Conservation (phyloP, 306 rosid species). For the Corylus avellana region DNA sequence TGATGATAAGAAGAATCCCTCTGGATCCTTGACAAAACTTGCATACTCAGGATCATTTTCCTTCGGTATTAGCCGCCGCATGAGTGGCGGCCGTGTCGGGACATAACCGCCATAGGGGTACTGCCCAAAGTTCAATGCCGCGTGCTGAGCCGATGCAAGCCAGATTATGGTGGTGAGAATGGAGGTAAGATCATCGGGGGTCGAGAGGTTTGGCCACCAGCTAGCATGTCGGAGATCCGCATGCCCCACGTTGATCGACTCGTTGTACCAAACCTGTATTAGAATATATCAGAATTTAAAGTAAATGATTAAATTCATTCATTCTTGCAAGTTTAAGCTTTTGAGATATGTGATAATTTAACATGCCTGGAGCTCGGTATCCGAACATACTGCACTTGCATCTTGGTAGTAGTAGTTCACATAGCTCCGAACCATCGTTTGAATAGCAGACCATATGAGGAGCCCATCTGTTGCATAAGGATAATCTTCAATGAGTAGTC, state of each 20-base stretch:
- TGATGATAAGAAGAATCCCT: conserved; percentile 33
- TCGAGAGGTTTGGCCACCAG: conserved; percentile 51
- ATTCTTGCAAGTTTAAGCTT: no score
- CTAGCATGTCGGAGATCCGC: conserved; percentile 37
- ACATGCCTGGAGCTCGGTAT: conserved; percentile 27
- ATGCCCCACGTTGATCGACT: conserved; percentile 38
- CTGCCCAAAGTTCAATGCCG: conserved; percentile 46
- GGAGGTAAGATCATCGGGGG: conserved; percentile 38
- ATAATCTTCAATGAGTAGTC: conserved; percentile 45
- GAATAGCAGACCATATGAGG: conserved; percentile 48
- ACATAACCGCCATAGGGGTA: conserved; percentile 36
- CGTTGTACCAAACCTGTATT: conserved; percentile 38
- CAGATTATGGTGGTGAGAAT: conserved; percentile 32
- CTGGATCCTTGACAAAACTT: conserved; percentile 26
- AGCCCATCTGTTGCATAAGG: conserved; percentile 47
- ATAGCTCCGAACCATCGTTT: conserved; percentile 36
- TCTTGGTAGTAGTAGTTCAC: conserved; percentile 42
- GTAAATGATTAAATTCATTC: no score
- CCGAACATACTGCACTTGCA: conserved; percentile 25
- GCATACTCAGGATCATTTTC: conserved; percentile 30
- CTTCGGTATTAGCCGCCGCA: conserved; percentile 34
- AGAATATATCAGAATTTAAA: no score
- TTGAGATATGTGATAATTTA: no score
- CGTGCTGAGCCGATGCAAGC: conserved; percentile 45
- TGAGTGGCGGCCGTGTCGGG: conserved; percentile 32